Percentiles rank a stretch among this genome's conserved stretches.
phyloP scores from a whole-genome alignment of 2,329 filamentous ascomycete genomes.

The Epichloe coenophiala region DNA sequence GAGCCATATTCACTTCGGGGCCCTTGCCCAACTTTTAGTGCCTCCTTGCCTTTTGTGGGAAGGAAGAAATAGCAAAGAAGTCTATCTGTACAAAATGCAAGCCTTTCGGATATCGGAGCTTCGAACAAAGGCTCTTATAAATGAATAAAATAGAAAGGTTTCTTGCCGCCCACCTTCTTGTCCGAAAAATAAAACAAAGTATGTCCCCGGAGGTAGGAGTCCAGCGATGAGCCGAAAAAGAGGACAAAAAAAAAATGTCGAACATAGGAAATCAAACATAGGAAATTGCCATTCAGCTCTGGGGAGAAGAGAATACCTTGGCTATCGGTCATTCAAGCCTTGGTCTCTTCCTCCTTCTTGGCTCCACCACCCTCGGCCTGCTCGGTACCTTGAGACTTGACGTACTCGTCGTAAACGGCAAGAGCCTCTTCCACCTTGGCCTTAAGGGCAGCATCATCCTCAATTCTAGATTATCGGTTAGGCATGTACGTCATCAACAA shows the following conservation, averaged over 20 bases:
- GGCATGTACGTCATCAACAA: neutral
- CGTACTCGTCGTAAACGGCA: slow-evolving; percentile 94
- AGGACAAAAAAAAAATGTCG: slow-evolving; percentile 10
- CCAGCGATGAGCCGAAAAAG: neutral
- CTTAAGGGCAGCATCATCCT: slow-evolving; percentile 77
- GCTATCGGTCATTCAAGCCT: slow-evolving; percentile 20
- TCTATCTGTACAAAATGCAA: slow-evolving; percentile 28
- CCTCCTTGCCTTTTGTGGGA: slow-evolving; percentile 17
- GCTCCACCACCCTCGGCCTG: slow-evolving; percentile 22
- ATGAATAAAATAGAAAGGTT: neutral
- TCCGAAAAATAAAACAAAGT: slow-evolving; percentile 2
- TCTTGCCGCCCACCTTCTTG: slow-evolving; percentile 2
- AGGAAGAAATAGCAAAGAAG: slow-evolving; percentile 26
- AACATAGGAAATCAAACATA: slow-evolving; percentile 17
- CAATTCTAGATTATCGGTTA: slow-evolving; percentile 44
- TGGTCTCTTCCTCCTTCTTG: slow-evolving; percentile 36
- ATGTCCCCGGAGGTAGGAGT: slow-evolving; percentile 3
- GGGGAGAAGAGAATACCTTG: slow-evolving; percentile 3
- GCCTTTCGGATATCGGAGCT: slow-evolving; percentile 6
- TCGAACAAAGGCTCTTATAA: neutral
- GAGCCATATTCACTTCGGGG: slow-evolving; percentile 13
- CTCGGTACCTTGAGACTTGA: slow-evolving; percentile 60
- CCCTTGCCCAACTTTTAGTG: slow-evolving; percentile 20
- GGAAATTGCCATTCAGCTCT: slow-evolving; percentile 6
- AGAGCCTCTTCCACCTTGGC: slow-evolving; percentile 97